Evolutionary conservation across 768 basidiomycete genomes (phyloP).

Genomic region (Lactifluus echinatus): DNA sequence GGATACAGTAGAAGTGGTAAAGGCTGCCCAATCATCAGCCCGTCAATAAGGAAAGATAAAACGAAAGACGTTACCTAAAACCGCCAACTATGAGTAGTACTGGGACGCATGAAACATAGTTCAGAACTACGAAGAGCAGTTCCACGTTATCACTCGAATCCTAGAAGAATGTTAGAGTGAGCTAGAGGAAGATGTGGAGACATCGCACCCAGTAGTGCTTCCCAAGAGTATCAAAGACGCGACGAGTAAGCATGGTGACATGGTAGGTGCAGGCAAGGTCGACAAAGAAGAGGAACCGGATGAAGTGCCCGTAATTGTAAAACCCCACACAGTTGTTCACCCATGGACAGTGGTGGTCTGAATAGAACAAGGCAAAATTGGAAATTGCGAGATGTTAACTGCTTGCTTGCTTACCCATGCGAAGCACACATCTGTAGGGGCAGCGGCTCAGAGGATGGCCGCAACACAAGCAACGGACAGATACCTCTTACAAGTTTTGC

Average conservation of each 20-base stretch:
- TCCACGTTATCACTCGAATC: conserved; percentile 59
- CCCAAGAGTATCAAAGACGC: conserved; percentile 43
- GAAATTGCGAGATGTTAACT: background rate
- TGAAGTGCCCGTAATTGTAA: conserved; percentile 79
- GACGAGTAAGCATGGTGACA: conserved; percentile 65
- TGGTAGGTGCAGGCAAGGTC: conserved; percentile 88
- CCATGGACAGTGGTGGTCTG: conserved; percentile 91
- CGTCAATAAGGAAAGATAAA: background rate
- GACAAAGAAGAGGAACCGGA: conserved; percentile 89
- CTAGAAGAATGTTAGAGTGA: conserved; percentile 32
- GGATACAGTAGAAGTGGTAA: conserved; percentile 76
- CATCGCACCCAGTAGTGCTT: conserved; percentile 42
- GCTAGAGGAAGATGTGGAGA: conserved; percentile 14
- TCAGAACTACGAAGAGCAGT: conserved; percentile 79
- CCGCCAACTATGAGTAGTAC: conserved; percentile 81
- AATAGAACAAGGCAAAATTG: conserved; percentile 3
- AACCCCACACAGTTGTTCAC: conserved; percentile 93
- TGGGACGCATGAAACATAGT: conserved; percentile 78
- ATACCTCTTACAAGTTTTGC: conserved; percentile 75
- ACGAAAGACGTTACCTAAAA: conserved; percentile 56
- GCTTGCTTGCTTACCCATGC: conserved; percentile 59
- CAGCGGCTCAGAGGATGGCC: background rate
- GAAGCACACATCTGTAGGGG: conserved; percentile 60
- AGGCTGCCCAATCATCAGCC: conserved; percentile 40
- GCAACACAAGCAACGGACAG: conserved; percentile 22